Conservation (phyloP, 2,329 filamentous ascomycete genomes). For the Pyrenochaeta sp. region DNA sequence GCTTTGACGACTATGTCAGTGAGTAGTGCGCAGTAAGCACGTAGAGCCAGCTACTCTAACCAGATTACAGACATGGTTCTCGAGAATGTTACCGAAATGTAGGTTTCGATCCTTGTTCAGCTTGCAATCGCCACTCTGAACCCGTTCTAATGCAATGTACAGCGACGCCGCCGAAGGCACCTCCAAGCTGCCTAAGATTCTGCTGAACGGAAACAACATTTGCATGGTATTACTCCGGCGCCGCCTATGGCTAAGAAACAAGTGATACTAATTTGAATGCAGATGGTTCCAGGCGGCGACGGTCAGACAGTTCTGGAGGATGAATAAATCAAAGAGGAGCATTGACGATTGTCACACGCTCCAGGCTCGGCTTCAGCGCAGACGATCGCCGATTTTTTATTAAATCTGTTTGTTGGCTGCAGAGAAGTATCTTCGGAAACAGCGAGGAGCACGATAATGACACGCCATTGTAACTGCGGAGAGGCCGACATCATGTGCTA, state of each 20-base stretch:
- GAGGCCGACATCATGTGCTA: neutral
- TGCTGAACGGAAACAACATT: conserved; percentile 97
- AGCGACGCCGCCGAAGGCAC: conserved; percentile 88
- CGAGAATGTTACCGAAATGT: conserved; percentile 97
- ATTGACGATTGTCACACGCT: neutral
- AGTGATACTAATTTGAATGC: conserved; percentile 12
- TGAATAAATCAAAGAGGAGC: conserved; percentile 18
- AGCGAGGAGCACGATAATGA: neutral
- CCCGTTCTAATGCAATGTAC: conserved; percentile 14
- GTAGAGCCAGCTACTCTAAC: conserved; percentile 10
- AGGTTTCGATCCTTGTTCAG: conserved; percentile 46
- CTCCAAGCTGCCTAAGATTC: conserved; percentile 89
- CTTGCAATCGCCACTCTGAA: neutral
- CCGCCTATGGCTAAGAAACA: neutral
- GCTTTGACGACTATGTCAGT: conserved; percentile 99
- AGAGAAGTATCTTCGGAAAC: neutral
- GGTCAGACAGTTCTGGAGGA: conserved; percentile 39
- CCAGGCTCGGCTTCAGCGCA: neutral
- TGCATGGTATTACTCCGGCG: conserved; percentile 80
- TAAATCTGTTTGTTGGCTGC: neutral
- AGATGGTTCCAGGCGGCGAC: conserved; percentile 49
- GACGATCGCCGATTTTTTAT: neutral
- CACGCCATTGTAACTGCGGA: neutral
- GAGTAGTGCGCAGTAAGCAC: conserved; percentile 60
- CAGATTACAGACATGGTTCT: conserved; percentile 87